Percentiles rank a stretch among this genome's conserved stretches.
phyloP scores from a whole-genome alignment of 1,284 basidiomycete species.

The Phellopilus nigrolimitatus region DNA sequence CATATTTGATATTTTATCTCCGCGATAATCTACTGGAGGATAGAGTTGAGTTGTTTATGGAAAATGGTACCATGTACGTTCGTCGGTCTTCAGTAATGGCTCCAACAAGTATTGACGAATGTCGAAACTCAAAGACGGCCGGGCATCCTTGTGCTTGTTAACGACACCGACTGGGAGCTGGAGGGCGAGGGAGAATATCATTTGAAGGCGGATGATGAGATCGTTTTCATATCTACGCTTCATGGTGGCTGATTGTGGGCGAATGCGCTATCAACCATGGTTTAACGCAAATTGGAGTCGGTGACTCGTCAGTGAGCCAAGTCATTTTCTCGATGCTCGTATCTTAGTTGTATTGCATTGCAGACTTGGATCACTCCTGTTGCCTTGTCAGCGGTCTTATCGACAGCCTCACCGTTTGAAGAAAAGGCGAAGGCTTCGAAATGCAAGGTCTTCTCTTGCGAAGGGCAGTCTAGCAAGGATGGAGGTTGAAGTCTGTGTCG shows the following conservation, averaged over 20 bases:
- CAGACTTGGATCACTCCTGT: too few species aligned
- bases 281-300: too few species aligned
- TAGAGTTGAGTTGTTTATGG: slow-evolving; percentile 85
- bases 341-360: too few species aligned
- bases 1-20: slow-evolving; percentile 78
- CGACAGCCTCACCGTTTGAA: too few species aligned
- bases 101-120: slow-evolving; percentile 5
- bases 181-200: slow-evolving; percentile 91
- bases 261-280: background rate
- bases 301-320: too few species aligned
- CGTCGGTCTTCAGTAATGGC: slow-evolving; percentile 6
- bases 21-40: slow-evolving; percentile 78
- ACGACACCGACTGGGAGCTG: slow-evolving; percentile 97
- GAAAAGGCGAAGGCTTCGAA: too few species aligned
- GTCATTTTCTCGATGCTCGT: too few species aligned
- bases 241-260: slow-evolving; percentile 71
- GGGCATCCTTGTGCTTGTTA: slow-evolving; percentile 92
- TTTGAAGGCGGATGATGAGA: slow-evolving; percentile 78
- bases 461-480: too few species aligned
- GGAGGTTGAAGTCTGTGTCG: too few species aligned
- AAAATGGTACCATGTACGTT: slow-evolving; percentile 83
- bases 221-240: slow-evolving; percentile 94
- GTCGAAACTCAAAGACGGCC: too few species aligned
- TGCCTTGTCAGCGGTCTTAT: too few species aligned
- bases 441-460: too few species aligned